Percentiles rank a stretch among this genome's conserved stretches.
Conservation (phyloP, 805 yeast genomes). For the Debaryomyces prosopidis region DNA sequence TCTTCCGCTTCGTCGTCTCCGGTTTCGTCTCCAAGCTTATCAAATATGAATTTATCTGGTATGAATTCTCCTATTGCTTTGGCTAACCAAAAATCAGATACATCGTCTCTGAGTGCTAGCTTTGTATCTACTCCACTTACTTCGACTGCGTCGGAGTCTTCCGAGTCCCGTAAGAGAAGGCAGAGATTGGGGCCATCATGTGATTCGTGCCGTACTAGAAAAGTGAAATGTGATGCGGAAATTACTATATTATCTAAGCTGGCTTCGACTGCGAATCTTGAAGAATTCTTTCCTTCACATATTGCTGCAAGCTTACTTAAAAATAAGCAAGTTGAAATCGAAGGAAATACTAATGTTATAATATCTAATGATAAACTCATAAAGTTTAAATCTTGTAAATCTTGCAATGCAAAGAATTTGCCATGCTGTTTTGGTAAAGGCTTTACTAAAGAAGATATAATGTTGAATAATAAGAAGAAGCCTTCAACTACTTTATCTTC, state of each 20-base stretch:
- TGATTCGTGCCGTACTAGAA: conserved; percentile 66
- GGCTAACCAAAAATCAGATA: too few species aligned
- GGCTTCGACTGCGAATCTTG: conserved; percentile 1
- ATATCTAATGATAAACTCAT: conserved; percentile 36
- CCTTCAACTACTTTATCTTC: background rate
- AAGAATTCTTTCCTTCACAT: conserved; percentile 3
- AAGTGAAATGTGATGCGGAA: conserved; percentile 74
- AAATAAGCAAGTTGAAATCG: conserved; percentile 2
- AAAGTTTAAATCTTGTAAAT: conserved; percentile 55
- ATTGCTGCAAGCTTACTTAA: conserved; percentile 6
- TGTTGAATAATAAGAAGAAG: conserved; percentile 30
- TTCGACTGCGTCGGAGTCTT: background rate
- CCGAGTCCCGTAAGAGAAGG: conserved; percentile 35
- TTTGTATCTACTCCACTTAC: background rate
- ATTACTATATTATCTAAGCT: conserved; percentile 40
- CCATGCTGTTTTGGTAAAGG: conserved; percentile 64
- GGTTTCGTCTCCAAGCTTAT: conserved; percentile 7
- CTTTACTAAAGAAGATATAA: conserved; percentile 61
- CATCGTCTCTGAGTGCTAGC: background rate
- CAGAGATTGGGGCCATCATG: conserved; percentile 78
- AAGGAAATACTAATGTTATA: conserved; percentile 11
- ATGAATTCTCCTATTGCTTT: background rate
- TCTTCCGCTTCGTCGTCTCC: conserved; percentile 9
- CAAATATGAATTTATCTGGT: conserved; percentile 2
- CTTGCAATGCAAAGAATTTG: conserved; percentile 48